Base-by-base conservation (phyloP, 148 eudicot species). In the Persicaria maculosa region DNA sequence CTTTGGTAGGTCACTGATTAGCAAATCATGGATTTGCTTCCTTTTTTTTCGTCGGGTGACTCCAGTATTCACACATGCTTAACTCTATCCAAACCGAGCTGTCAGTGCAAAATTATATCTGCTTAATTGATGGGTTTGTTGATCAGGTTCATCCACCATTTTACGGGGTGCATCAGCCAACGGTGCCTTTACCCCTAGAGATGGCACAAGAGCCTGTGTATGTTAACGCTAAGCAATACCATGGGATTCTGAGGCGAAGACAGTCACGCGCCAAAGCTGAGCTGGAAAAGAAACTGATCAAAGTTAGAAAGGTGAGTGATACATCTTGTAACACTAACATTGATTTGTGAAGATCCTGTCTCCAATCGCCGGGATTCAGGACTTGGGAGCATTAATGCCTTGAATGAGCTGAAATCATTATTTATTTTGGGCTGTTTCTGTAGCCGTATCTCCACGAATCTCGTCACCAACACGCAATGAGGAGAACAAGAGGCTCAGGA, bases 381-480 rank as follows among this genome's bases (percentile, higher is more conserved):
- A 31, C 3, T 31, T 3, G 40, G 61, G 61, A n/a, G 61, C 1
- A 55, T 55, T n/a, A 48, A 48, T 12, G 12, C 11, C 52, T 8
- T 16, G 16, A 53, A 15, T 53, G 4, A 17, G 16, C 2, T 55
- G 5, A 55, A 55, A n/a, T 55, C 61, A 55, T n/a, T 7, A 9
- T n/a, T 31, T 55, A 55, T n/a, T 31, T 43, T 65, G 14, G 70
- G 9, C 31, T 31, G 44, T 65, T 15, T 11, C 22, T 77, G 71
- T 79, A 93, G 98, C 98, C 98, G 43, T 93, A 93, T 85, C 91
- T 93, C 77, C 98, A 93, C 12, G 98, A 93, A 74, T 93, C 98
- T 48, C 87, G 98, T 4, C 98, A 93, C 79, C 95, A 93, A 79
- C 98, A 93, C 79, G 98, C 98, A 72, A 48, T 91, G 79, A 88